Conservation (phyloP, 768 basidiomycete genomes). For the Tylopilus subfusipes region DNA sequence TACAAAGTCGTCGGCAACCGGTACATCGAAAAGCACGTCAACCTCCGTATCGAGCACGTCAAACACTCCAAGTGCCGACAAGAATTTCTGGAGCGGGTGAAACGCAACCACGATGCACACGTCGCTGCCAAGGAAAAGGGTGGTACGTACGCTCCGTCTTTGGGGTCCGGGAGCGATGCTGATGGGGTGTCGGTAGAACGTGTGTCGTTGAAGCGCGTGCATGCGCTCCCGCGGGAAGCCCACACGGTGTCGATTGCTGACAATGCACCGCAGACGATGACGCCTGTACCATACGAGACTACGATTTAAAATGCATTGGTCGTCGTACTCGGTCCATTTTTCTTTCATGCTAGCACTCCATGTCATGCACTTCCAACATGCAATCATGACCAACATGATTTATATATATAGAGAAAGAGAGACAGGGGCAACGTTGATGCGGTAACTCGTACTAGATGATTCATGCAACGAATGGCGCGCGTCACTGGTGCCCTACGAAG, state of each 20-base stretch:
- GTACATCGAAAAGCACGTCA: conserved; percentile 99
- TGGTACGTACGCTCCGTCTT: conserved; percentile 44
- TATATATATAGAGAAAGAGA: neutral
- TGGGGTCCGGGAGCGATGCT: neutral
- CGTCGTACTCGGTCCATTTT: neutral
- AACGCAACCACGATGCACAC: conserved; percentile 82
- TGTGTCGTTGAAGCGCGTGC: conserved; percentile 81
- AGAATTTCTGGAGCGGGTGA: conserved; percentile 96
- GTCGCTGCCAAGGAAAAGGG: conserved; percentile 87
- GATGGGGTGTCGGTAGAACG: conserved; percentile 49
- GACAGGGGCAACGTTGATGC: no score
- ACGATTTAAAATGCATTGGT: conserved; percentile 63
- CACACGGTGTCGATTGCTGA: conserved; percentile 65
- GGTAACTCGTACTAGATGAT: no score
- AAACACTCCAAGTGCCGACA: conserved; percentile 96
- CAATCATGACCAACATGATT: conserved; percentile 16
- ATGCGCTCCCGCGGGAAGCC: conserved; percentile 76
- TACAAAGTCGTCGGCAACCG: conserved; percentile 99
- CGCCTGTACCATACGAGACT: conserved; percentile 92
- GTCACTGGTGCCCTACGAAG: no score
- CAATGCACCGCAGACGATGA: conserved; percentile 91
- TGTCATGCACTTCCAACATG: conserved; percentile 13
- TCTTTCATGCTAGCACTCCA: conserved; percentile 17
- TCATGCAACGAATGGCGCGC: no score
- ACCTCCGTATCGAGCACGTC: conserved; percentile 95